A percentile compares a stretch with the other conserved stretches of the same genome.
Conservation (phyloP, 306 rosid species). For the barrel medic (Medicago truncatula) region DNA sequence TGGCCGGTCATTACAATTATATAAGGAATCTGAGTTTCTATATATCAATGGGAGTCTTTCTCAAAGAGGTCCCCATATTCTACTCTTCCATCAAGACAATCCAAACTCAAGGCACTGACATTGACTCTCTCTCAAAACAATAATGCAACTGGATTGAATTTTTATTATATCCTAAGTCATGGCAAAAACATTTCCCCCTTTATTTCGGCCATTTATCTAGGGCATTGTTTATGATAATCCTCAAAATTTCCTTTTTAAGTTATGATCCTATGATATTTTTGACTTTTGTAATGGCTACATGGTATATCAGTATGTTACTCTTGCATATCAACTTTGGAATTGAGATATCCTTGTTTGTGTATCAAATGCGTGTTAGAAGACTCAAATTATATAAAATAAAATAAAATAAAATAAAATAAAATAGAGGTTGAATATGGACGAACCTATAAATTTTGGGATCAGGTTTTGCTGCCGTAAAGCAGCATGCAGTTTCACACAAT, state of each 20-base stretch:
- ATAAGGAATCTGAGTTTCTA: slow-evolving; percentile 47
- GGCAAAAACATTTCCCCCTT: not conserved
- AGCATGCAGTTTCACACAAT: too few relatives aligned
- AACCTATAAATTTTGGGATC: too few relatives aligned
- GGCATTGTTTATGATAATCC: slow-evolving; percentile 13
- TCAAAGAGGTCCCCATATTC: slow-evolving; percentile 49
- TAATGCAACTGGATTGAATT: slow-evolving; percentile 47
- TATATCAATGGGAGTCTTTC: slow-evolving; percentile 44
- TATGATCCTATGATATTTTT: not conserved
- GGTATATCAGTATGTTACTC: too few relatives aligned
- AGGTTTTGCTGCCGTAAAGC: too few relatives aligned
- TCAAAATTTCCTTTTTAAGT: slow-evolving; percentile 2
- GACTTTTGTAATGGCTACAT: too few relatives aligned
- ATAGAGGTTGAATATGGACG: too few relatives aligned
- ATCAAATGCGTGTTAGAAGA: too few relatives aligned
- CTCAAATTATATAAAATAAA: too few relatives aligned
- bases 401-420: too few relatives aligned
- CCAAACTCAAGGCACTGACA: slow-evolving; percentile 55
- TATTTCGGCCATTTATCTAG: not conserved
- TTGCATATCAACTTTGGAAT: too few relatives aligned
- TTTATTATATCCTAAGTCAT: slow-evolving; percentile 28
- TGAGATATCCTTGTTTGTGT: too few relatives aligned
- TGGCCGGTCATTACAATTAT: slow-evolving; percentile 34
- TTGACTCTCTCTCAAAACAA: slow-evolving; percentile 55
- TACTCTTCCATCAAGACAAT: slow-evolving; percentile 40